Percentiles rank a stretch among this genome's conserved stretches.
Evolutionary conservation across 768 basidiomycete genomes (phyloP).

Genomic region (Russula olivacea): DNA sequence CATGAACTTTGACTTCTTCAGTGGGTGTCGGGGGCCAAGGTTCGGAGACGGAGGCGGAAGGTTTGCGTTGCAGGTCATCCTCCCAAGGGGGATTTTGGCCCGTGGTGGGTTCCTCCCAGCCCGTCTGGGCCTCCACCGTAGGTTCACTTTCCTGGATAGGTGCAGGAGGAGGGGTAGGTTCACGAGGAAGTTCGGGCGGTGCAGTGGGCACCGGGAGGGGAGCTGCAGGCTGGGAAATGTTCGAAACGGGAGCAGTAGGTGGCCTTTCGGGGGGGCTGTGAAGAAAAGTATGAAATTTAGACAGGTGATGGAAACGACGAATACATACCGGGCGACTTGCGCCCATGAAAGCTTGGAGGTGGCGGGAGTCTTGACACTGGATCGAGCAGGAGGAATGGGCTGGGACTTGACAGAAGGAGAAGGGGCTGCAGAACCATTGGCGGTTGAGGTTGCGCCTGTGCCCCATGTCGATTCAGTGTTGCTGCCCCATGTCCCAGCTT

Average conservation of each 20-base stretch:
- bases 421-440: constrained; percentile 29
- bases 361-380: constrained; percentile 52
- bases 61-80: constrained; percentile 49
- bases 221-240: constrained; percentile 28
- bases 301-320: not conserved
- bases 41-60: constrained; percentile 33
- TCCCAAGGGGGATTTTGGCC: constrained; percentile 65
- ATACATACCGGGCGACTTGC: constrained; percentile 65
- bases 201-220: constrained; percentile 26
- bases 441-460: constrained; percentile 27
- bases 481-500: constrained; percentile 29
- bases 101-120: constrained; percentile 73
- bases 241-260: constrained; percentile 36
- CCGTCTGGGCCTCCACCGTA: constrained; percentile 30
- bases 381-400: constrained; percentile 25
- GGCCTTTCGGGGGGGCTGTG: constrained; percentile 63
- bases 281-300: constrained; percentile 14
- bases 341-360: constrained; percentile 83
- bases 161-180: constrained; percentile 26
- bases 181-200: constrained; percentile 22
- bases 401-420: constrained; percentile 33
- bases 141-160: constrained; percentile 33
- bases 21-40: constrained; percentile 28
- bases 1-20: constrained; percentile 15
- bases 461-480: constrained; percentile 32